Evolutionary conservation across 1,139 yeast species (phyloP).

Genomic region (Zygosaccharomyces pseudobailii): DNA sequence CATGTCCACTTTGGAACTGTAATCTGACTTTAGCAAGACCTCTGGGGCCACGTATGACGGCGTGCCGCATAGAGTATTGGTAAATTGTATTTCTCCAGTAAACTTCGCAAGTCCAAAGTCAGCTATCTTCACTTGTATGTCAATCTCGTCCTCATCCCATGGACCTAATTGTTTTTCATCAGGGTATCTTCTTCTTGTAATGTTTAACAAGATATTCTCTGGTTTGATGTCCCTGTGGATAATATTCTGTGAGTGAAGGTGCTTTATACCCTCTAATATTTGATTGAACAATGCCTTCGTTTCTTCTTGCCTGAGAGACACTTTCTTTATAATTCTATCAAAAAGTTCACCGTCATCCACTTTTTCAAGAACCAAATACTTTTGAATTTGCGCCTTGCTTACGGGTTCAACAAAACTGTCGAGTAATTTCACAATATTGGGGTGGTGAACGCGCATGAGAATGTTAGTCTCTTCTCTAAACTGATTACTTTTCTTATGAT

Average conservation of each 20-base stretch:
- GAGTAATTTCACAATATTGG: constrained; percentile 62
- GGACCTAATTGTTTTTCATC: constrained; percentile 54
- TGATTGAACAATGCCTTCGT: constrained; percentile 59
- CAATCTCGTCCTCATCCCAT: constrained; percentile 64
- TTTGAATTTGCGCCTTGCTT: constrained; percentile 49
- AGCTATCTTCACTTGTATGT: constrained; percentile 67
- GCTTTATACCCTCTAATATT: constrained; percentile 54
- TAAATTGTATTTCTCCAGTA: constrained; percentile 69
- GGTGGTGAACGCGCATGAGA: constrained; percentile 61
- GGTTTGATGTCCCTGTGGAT: constrained; percentile 79
- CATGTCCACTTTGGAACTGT: constrained; percentile 67
- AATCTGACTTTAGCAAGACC: constrained; percentile 53
- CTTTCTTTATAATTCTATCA: constrained; percentile 62
- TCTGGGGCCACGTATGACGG: constrained; percentile 86
- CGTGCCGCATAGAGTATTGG: constrained; percentile 77
- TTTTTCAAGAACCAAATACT: constrained; percentile 67
- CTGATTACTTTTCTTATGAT: constrained; percentile 42
- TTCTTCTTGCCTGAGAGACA: constrained; percentile 55
- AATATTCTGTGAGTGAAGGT: constrained; percentile 59
- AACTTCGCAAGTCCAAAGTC: constrained; percentile 79
- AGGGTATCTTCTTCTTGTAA: constrained; percentile 41
- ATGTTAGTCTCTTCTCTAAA: constrained; percentile 66
- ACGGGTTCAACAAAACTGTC: constrained; percentile 68
- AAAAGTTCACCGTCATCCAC: constrained; percentile 72
- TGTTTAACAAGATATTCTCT: constrained; percentile 64